phyloP scores from a whole-genome alignment of 2,329 filamentous ascomycete species.

The Rosellinia necatrix region DNA sequence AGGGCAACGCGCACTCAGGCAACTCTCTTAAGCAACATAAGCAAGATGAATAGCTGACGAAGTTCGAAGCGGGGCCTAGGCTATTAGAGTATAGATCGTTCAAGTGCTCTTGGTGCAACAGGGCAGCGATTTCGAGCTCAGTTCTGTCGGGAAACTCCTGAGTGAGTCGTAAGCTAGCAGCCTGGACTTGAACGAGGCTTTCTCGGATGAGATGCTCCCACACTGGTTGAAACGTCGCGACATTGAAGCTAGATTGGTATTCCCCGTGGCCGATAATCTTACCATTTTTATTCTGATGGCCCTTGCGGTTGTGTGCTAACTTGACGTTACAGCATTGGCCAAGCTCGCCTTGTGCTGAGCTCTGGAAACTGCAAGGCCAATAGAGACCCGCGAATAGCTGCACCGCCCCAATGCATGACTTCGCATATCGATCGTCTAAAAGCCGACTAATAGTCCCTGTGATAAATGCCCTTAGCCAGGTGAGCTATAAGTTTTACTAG shows the following conservation, averaged over 20 bases:
- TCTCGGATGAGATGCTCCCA: slow-evolving; percentile 39
- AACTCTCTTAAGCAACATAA: slow-evolving; percentile 41
- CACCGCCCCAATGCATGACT: slow-evolving; percentile 38
- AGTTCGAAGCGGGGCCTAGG: slow-evolving; percentile 36
- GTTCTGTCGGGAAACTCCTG: slow-evolving; percentile 37
- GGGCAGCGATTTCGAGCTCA: slow-evolving; percentile 38
- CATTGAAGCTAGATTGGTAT: slow-evolving; percentile 39
- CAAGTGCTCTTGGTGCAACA: slow-evolving; percentile 39
- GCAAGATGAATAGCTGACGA: slow-evolving; percentile 40
- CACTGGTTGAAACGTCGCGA: slow-evolving; percentile 30
- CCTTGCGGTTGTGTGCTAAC: slow-evolving; percentile 41
- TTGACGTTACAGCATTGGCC: slow-evolving; percentile 41
- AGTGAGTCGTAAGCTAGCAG: slow-evolving; percentile 36
- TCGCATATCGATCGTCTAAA: slow-evolving; percentile 39
- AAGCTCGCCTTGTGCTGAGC: slow-evolving; percentile 31
- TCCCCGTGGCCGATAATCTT: slow-evolving; percentile 42
- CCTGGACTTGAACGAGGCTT: slow-evolving; percentile 37
- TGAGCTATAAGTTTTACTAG: neutral
- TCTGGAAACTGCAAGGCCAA: slow-evolving; percentile 40
- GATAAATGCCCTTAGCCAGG: neutral
- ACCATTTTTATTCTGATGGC: slow-evolving; percentile 41
- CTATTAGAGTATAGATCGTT: slow-evolving; percentile 41
- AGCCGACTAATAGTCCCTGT: slow-evolving; percentile 39
- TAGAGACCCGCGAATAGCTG: slow-evolving; percentile 40
- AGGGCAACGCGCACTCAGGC: slow-evolving; percentile 40